Evolutionary conservation across 106 monocot genomes (phyloP), one percentile per base, ranked within the genome.

Genomic region (Phalaenopsis aphrodite): DNA sequence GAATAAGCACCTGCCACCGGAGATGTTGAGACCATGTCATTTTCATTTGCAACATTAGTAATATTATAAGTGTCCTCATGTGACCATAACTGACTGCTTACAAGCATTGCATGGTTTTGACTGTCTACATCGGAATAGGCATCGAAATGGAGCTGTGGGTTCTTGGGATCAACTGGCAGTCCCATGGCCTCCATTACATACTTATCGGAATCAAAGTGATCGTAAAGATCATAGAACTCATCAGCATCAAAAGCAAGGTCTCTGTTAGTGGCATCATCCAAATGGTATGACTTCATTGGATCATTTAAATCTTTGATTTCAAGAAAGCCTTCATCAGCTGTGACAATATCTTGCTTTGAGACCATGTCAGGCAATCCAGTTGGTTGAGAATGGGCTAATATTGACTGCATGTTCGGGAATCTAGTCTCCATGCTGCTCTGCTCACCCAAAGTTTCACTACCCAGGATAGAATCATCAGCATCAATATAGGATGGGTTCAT

Each of bases 261-360:
- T 14, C 46, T 56, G 77, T 81, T 84, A 81, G 19, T 39, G 56
- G 42, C 36, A 78, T 81, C 45, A 19, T 88, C 83, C 65, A 72
- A 52, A 49, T 8, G 73, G 58, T 23, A 75, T 36, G 43, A 43
- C 3, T 39, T 17, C 9, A 80, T 81, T 36, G 82, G 79, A 42
- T 88, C 87, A 78, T 36, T 68, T 36, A 95, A 84, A 83, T 95
- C 94, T 79, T 81, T 77, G 19, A 95, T 83, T 85, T 95, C 91
- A 14, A 95, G 64, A 65, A 90, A 92, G 52, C 92, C 94, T 78
- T 85, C 90, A 79, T 83, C 84, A 66, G 61, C 66, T 73, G 4
- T 24, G 42, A 71, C 37, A 56, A 81, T 74, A 23, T 8, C 71
- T 58, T 82, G 85, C 12, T 84, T 43, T 12, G 65, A 52, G 57